Evolutionary conservation across 1,284 basidiomycete species (phyloP), one percentile per base, ranked within the genome.

Genomic region (Fomitiporia mediterranea): DNA sequence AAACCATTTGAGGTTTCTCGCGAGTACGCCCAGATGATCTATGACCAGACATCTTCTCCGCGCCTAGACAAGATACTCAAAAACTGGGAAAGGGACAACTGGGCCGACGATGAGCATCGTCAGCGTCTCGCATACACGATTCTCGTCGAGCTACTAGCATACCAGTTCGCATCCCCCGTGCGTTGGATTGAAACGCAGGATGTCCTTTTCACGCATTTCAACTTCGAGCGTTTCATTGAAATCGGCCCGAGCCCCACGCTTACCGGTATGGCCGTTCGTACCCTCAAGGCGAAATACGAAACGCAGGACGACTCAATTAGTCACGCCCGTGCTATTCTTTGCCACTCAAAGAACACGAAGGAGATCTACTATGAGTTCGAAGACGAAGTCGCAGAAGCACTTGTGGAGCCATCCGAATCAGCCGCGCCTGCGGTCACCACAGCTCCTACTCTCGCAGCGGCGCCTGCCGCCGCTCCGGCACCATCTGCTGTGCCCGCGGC

Each of bases 121-220:
- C 94, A 98, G 74, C 89, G 89, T 66, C 82, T 99, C 43, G 94
- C 95, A 0, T 98, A 98, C 70, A 89, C 88, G 64, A 94, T 98
- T 65, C 84, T 99, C 59, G 94, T 98, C 63, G 96, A 98, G 71
- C 83, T 98, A 55, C 81, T 99, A 43, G 94, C 96, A 13, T 98
- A 98, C 70, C 96, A 99, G 70, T 95, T 95, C 65, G 91, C 91
- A 0, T 95, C 94, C 2, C 94, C 94, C 9, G 95, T 99, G 25
- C 87, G 94, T 56, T 98, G 96, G 96, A 99, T 99, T 67, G 91
- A 98, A 75, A 99, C 96, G 0, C 96, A 98, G 69, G 96, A 99
- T 67, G 82, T 92, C 46, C 81, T 99, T 59, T 99, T 99, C 77
- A 83, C 77, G 4, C 74, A 85, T n/a, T 97, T 86, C 78, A 78